Conservation (phyloP, 2,329 filamentous ascomycete species). For the Alternaria novae-zelandiae region DNA sequence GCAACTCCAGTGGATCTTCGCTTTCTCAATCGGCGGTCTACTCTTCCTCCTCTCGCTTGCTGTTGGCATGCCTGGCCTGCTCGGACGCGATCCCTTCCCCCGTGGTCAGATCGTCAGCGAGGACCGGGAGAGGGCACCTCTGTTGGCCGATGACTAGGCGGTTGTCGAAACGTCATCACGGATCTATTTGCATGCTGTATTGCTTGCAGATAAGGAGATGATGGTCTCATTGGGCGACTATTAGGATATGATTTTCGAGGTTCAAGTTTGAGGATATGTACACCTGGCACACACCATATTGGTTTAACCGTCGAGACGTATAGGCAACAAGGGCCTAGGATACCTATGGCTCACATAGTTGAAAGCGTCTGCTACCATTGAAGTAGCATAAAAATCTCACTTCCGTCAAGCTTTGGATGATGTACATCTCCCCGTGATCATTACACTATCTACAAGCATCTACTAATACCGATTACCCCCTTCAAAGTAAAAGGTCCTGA, state of each 20-base stretch:
- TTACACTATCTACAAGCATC: conserved; percentile 1
- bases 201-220: not conserved
- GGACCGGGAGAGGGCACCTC: conserved; percentile 61
- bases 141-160: conserved; percentile 51
- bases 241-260: not conserved
- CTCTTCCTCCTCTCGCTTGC: conserved; percentile 73
- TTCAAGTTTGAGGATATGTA: not conserved
- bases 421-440: not conserved
- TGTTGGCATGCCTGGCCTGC: conserved; percentile 68
- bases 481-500: conserved; percentile 39
- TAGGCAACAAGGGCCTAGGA: not conserved
- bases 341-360: not conserved
- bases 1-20: conserved; percentile 91
- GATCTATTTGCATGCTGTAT: not conserved
- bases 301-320: not conserved
- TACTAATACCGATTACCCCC: not conserved
- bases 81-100: conserved; percentile 64
- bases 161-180: not conserved
- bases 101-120: conserved; percentile 53
- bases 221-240: not conserved
- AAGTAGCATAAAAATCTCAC: not conserved
- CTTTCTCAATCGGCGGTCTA: conserved; percentile 79
- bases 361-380: not conserved
- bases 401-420: not conserved
- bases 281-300: not conserved